Evolutionary conservation across 2,329 filamentous ascomycete genomes (phyloP).

Genomic region (Clathrospora elynae): DNA sequence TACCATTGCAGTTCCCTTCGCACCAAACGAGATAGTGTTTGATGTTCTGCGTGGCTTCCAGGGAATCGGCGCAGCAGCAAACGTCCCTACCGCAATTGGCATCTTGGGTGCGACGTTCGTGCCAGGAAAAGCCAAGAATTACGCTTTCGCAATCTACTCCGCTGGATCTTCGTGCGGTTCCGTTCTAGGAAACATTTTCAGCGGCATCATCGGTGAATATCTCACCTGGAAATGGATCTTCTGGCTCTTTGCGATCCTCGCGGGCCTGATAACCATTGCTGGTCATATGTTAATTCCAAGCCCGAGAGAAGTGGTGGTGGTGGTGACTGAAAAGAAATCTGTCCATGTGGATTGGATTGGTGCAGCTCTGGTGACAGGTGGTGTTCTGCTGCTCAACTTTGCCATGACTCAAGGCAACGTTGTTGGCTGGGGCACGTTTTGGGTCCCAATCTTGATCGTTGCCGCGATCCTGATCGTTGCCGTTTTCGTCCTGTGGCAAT

Average conservation of each 20-base stretch:
- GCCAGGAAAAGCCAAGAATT: constrained; percentile 71
- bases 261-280: constrained; percentile 60
- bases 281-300: constrained; percentile 66
- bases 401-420: constrained; percentile 72
- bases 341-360: constrained; percentile 75
- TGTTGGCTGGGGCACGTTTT: constrained; percentile 68
- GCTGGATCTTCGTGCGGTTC: constrained; percentile 69
- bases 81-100: constrained; percentile 72
- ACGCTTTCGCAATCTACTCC: constrained; percentile 61
- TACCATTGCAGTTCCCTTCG: constrained; percentile 65
- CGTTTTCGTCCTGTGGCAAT: constrained; percentile 66
- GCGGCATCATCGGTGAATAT: constrained; percentile 67
- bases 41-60: constrained; percentile 70
- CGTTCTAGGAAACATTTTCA: constrained; percentile 67
- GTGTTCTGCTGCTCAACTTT: constrained; percentile 67
- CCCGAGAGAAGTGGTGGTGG: constrained; percentile 44
- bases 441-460: constrained; percentile 65
- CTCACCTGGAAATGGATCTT: constrained; percentile 45
- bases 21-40: constrained; percentile 70
- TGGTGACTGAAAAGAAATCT: too few relatives aligned
- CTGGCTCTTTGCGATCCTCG: constrained; percentile 66
- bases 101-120: constrained; percentile 71
- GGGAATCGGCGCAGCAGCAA: constrained; percentile 70
- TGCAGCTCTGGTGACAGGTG: constrained; percentile 65
- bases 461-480: constrained; percentile 62